Evolutionary conservation across 129 eudicot species (phyloP).

Genomic region (Daucus carota): DH1_v3.0 NC_030384.2:36979001-36979500

Average conservation of each 20-base stretch:
- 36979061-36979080: neutral
- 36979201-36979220: neutral
- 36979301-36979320: too few relatives aligned
- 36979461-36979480: slow-evolving; percentile 24
- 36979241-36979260: neutral
- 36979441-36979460: slow-evolving; percentile 24
- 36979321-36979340: neutral
- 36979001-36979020: slow-evolving; percentile 3
- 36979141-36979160: neutral
- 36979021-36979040: neutral
- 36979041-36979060: neutral
- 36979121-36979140: neutral
- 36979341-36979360: neutral
- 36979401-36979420: slow-evolving; percentile 17
- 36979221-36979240: neutral
- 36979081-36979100: neutral
- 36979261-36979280: neutral
- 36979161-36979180: neutral
- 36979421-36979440: slow-evolving; percentile 22
- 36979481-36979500: slow-evolving; percentile 23
- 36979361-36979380: slow-evolving; percentile 8
- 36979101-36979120: neutral
- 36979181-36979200: neutral
- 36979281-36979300: too few relatives aligned
- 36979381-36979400: neutral